A percentile compares a stretch with the other conserved stretches of the same genome.
Conservation (phyloP, 768 basidiomycete species). For the Mycena metata region DNA sequence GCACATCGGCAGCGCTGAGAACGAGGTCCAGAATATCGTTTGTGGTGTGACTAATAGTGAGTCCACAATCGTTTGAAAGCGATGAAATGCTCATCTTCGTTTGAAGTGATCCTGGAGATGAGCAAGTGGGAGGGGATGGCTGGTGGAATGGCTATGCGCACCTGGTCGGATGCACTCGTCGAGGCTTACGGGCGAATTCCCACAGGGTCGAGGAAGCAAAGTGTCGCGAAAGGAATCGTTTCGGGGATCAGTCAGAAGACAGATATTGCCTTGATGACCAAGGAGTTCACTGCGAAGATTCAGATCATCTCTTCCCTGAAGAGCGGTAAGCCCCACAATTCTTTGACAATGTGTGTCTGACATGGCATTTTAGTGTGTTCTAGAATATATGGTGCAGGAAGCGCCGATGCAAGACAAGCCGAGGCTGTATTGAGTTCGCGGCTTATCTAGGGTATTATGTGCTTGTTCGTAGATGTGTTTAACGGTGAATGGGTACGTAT, state of each 20-base stretch:
- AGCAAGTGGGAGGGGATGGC: constrained; percentile 71
- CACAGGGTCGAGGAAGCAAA: constrained; percentile 52
- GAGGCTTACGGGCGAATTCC: constrained; percentile 55
- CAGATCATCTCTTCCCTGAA: constrained; percentile 66
- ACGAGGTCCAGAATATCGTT: constrained; percentile 63
- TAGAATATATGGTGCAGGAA: constrained; percentile 52
- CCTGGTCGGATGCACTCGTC: constrained; percentile 64
- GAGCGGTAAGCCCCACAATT: constrained; percentile 54
- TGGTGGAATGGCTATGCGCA: constrained; percentile 68
- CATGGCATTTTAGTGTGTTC: constrained; percentile 56
- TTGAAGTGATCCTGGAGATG: constrained; percentile 62
- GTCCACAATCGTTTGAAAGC: not conserved
- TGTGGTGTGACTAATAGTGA: constrained; percentile 62
- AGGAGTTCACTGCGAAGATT: constrained; percentile 66
- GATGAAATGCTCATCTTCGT: constrained; percentile 22
- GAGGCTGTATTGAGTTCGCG: constrained; percentile 69
- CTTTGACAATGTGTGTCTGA: constrained; percentile 20
- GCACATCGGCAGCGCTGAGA: constrained; percentile 59
- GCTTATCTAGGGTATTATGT: constrained; percentile 52
- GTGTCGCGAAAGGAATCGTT: constrained; percentile 63
- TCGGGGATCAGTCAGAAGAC: constrained; percentile 65
- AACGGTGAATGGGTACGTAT: not conserved
- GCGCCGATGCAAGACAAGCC: constrained; percentile 55
- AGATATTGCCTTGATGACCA: constrained; percentile 64
- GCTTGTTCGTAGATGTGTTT: constrained; percentile 12